Conservation (phyloP, 2,329 filamentous ascomycete genomes). For the Stemphylium beticola region DNA sequence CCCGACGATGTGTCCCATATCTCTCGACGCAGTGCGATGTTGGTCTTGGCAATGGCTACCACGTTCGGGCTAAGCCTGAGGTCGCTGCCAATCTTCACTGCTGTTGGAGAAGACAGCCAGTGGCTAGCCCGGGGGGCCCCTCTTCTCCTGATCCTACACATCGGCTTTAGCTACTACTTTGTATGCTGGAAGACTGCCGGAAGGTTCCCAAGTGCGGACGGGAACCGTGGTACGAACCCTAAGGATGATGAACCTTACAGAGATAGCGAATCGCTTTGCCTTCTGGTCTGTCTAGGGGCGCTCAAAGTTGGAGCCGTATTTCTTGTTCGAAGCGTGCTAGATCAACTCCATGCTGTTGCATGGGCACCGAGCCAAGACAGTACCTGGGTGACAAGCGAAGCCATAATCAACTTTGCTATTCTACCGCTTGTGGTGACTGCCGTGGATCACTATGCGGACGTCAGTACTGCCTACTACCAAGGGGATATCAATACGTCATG, state of each 20-base stretch:
- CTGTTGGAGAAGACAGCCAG: neutral
- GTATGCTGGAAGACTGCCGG: neutral
- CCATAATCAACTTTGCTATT: neutral
- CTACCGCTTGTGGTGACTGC: neutral
- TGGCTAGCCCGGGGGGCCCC: conserved; percentile 1
- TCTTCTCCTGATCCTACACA: neutral
- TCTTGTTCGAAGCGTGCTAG: neutral
- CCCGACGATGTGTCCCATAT: neutral
- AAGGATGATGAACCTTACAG: neutral
- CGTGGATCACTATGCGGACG: neutral
- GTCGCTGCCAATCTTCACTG: neutral
- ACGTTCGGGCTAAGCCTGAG: neutral
- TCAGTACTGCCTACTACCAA: neutral
- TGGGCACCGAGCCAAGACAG: neutral
- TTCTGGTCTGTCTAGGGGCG: neutral
- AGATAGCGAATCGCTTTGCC: neutral
- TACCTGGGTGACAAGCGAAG: neutral
- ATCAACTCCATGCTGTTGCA: neutral
- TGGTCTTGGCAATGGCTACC: neutral
- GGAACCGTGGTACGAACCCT: neutral
- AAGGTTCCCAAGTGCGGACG: neutral
- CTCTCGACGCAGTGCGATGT: neutral
- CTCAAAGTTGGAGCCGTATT: neutral
- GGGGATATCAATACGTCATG: neutral
- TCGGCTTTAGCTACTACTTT: neutral